Conservation (phyloP, 2,329 filamentous ascomycete genomes). For the Sporothrix phasma region DNA sequence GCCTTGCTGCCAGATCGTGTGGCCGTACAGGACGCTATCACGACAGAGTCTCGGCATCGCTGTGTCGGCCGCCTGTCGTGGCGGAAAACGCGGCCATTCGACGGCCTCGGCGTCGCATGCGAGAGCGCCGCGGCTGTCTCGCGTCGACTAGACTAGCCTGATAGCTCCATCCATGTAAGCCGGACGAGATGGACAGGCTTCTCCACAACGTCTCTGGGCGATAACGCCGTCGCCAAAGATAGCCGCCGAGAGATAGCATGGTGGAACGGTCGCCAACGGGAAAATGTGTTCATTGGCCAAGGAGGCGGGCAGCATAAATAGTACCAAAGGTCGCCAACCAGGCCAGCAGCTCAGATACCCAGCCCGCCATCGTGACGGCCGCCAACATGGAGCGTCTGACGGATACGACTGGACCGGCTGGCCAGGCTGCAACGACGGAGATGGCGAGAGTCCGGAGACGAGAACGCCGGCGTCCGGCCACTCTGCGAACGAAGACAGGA, state of each 20-base stretch:
- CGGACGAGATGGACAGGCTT: neutral
- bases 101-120: neutral
- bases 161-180: neutral
- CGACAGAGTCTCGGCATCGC: neutral
- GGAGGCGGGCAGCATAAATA: neutral
- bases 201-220: neutral
- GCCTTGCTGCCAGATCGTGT: too few relatives aligned
- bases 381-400: neutral
- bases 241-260: neutral
- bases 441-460: neutral
- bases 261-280: neutral
- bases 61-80: too few relatives aligned
- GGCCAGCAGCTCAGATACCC: too few relatives aligned
- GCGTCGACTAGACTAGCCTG: too few relatives aligned
- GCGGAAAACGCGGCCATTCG: conserved; percentile 7
- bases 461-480: conserved; percentile 1
- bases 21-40: neutral
- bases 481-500: conserved; percentile 1
- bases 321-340: too few relatives aligned
- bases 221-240: neutral
- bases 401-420: neutral
- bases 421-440: neutral
- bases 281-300: conserved; percentile 4
- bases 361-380: neutral
- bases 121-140: neutral